These are phyloP conservation scores for Lecanicillium sp. DNA, from an alignment of 2,329 filamentous ascomycete species.

Conservation along the genomic window DNA sequence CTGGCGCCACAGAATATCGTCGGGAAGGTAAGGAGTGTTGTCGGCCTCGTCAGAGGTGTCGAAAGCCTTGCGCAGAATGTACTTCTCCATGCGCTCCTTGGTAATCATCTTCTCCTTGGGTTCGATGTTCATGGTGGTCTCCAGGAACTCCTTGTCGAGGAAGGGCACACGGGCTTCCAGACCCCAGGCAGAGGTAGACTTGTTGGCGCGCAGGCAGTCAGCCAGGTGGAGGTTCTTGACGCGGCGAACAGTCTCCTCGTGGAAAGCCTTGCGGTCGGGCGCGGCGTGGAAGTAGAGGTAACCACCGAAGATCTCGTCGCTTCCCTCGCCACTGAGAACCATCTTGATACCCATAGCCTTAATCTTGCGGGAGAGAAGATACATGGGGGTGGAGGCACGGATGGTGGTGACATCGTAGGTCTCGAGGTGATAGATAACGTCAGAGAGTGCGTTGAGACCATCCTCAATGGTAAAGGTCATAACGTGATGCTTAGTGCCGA, in stretches of 20 bases:
- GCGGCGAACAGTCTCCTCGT: constrained; percentile 86
- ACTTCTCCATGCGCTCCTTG: constrained; percentile 86
- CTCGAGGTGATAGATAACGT: constrained; percentile 97
- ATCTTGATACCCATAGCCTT: constrained; percentile 99
- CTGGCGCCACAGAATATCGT: constrained; percentile 94
- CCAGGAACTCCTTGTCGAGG: constrained; percentile 94
- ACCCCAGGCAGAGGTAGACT: constrained; percentile 97
- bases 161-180: constrained; percentile 97
- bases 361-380: constrained; percentile 94
- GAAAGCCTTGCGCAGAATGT: constrained; percentile 95
- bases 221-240: constrained; percentile 94
- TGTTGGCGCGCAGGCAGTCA: constrained; percentile 98
- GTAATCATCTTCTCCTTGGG: constrained; percentile 94
- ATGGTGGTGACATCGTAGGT: constrained; percentile 98
- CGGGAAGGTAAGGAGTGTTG: constrained; percentile 80
- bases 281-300: constrained; percentile 98
- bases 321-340: constrained; percentile 94
- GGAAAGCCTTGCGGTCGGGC: constrained; percentile 85
- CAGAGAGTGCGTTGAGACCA: constrained; percentile 89
- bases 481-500: constrained; percentile 95
- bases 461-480: constrained; percentile 98
- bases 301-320: constrained; percentile 96
- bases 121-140: constrained; percentile 88
- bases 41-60: constrained; percentile 83
- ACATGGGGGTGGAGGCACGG: constrained; percentile 97